Evolutionary conservation across 176 grass and related monocot species (phyloP), one percentile per base, ranked within the genome.

Genomic region (Juncus inflexus): DNA sequence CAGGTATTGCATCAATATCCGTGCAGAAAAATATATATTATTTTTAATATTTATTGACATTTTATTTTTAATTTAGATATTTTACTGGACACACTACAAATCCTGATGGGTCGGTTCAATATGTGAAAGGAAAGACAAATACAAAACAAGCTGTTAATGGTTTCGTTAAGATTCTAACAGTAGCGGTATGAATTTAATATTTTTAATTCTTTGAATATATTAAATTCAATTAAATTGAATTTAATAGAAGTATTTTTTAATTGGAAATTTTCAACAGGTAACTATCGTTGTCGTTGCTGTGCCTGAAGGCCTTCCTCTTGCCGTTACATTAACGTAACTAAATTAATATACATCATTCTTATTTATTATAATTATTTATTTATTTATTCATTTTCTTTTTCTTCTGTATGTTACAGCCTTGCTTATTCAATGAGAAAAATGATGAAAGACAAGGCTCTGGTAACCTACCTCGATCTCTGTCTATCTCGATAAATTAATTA

Each of bases 391-490:
- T 10, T 14, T 51, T 52, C 40, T 70, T 37, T 37, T 15, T 14
- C n/a, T 28, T 57, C 3, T 57, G 15, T 54, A 36, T 69, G 35
- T 35, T 15, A 56, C 75, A 91, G 94, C 39, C 80, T 97, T 59
- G 94, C 94, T 56, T 97, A 91, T 35, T 97, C 88, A n/a, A 92
- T 97, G 88, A 80, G 85, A 37, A 92, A 97, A 69, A 97, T 97
- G 94, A 97, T 92, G 94, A 74, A 36, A 60, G 88, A 97, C 72
- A 97, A 97, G 65, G 94, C 94, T 65, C 67, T 97, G 88, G 88
- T 86, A 59, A 60, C 60, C 1, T 54, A 52, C 9, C 16, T 28
- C 19, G 19, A 28, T 28, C 0, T 28, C 19, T 28, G 1, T 28
- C 19, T 28, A 28, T 28, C 19, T 28, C 19, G 19, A 28, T 28